Evolutionary conservation across 1,139 yeast species (phyloP).

Genomic region (Pneumocystis sp.): DNA sequence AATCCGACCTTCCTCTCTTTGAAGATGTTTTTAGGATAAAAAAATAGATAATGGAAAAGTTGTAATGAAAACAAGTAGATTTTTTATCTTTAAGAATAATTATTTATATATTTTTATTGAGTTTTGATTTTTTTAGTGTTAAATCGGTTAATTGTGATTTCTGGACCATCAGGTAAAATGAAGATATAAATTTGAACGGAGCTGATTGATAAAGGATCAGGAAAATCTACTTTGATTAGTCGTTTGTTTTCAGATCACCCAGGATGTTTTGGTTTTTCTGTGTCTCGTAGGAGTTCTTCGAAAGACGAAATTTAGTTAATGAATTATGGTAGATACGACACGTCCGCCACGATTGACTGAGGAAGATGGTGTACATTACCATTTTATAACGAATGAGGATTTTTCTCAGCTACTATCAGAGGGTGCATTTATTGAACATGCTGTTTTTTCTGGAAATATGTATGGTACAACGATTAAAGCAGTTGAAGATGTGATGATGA

Average conservation of each 20-base stretch:
- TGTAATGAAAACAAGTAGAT: too few species aligned
- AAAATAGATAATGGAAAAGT: too few species aligned
- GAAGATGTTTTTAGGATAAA: neutral
- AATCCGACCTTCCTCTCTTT: neutral
- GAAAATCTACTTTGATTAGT: constrained; percentile 85
- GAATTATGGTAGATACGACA: constrained; percentile 52
- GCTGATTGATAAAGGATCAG: constrained; percentile 33
- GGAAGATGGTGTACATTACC: constrained; percentile 73
- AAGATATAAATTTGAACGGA: neutral
- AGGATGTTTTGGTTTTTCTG: constrained; percentile 77
- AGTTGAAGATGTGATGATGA: constrained; percentile 54
- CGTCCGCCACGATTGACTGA: constrained; percentile 88
- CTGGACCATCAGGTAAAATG: constrained; percentile 75
- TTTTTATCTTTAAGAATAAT: too few species aligned
- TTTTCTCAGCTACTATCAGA: constrained; percentile 62
- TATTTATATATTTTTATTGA: neutral
- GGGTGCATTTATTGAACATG: constrained; percentile 85
- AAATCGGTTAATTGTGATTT: constrained; percentile 75
- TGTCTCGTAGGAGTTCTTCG: constrained; percentile 33
- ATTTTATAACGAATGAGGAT: constrained; percentile 63
- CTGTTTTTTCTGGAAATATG: constrained; percentile 92
- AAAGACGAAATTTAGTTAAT: neutral
- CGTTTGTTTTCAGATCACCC: constrained; percentile 84
- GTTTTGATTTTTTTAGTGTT: neutral
- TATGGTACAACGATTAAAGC: constrained; percentile 86